phyloP scores from a whole-genome alignment of 2,329 filamentous ascomycete genomes.

The Exophiala calicioides region DNA sequence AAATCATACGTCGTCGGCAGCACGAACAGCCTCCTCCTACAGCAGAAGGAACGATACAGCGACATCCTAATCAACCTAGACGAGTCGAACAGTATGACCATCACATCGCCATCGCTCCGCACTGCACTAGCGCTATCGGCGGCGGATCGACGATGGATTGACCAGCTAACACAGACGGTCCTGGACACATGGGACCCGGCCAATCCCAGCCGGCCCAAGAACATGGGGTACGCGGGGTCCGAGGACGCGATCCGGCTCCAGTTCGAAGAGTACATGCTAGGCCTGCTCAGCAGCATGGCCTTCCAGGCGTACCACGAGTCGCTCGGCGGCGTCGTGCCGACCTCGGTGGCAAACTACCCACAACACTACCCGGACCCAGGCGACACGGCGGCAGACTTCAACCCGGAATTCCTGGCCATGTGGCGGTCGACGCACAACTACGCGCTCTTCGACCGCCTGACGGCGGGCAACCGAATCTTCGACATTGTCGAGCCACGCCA shows the following conservation, averaged over 20 bases:
- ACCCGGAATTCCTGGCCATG: constrained; percentile 77
- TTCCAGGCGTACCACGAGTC: constrained; percentile 59
- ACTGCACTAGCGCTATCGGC: constrained; percentile 75
- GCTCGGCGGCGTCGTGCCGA: constrained; percentile 2
- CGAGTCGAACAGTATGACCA: constrained; percentile 67
- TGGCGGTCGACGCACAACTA: constrained; percentile 92
- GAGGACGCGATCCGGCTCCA: constrained; percentile 97
- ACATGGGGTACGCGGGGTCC: constrained; percentile 89
- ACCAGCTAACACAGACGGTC: constrained; percentile 88
- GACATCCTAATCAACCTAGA: constrained; percentile 97
- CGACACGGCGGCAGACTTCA: constrained; percentile 84
- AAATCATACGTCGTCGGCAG: constrained; percentile 98
- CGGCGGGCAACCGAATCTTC: constrained; percentile 75
- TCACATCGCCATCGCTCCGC: constrained; percentile 77
- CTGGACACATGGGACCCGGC: constrained; percentile 95
- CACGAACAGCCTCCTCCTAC: constrained; percentile 89
- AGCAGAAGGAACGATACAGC: constrained; percentile 93
- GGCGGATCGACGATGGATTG: constrained; percentile 93
- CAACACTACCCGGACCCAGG: constrained; percentile 41
- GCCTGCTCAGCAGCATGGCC: constrained; percentile 83
- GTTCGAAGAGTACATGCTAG: constrained; percentile 94
- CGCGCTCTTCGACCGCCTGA: constrained; percentile 77
- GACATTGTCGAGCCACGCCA: constrained; percentile 92
- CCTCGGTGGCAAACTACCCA: constrained; percentile 54
- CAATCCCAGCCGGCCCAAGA: constrained; percentile 87